Evolutionary conservation across 495 filamentous ascomycete species (phyloP).

Genomic region (Cercophora sp.): DNA sequence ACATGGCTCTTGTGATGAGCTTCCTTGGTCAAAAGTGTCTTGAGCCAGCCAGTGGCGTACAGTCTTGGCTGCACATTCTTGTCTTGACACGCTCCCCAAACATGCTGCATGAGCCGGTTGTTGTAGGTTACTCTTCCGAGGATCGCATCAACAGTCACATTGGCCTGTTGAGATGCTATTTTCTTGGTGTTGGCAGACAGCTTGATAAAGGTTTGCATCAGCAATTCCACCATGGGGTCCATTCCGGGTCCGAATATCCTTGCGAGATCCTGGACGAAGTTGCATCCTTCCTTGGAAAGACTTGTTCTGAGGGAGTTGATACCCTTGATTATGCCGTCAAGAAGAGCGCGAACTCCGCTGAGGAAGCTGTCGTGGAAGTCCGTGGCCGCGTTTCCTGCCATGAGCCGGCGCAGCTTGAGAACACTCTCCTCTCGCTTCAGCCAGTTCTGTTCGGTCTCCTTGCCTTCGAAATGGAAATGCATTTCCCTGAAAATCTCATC

Average conservation of each 20-base stretch:
- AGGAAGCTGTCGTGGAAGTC: constrained; percentile 70
- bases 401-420: constrained; percentile 68
- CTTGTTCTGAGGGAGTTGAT: constrained; percentile 85
- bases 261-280: constrained; percentile 81
- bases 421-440: constrained; percentile 73
- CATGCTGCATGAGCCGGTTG: constrained; percentile 73
- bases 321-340: constrained; percentile 89
- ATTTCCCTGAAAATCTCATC: constrained; percentile 81
- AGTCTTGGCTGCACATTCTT: constrained; percentile 84
- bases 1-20: constrained; percentile 71
- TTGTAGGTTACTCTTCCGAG: constrained; percentile 75
- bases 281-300: constrained; percentile 78
- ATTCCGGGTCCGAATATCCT: constrained; percentile 69
- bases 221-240: constrained; percentile 84
- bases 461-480: constrained; percentile 78
- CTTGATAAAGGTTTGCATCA: constrained; percentile 86
- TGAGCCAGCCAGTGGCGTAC: constrained; percentile 79
- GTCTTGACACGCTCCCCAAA: constrained; percentile 74
- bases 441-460: constrained; percentile 90
- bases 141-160: constrained; percentile 69
- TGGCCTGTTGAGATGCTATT: constrained; percentile 75
- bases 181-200: constrained; percentile 85
- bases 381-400: constrained; percentile 76
- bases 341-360: constrained; percentile 61
- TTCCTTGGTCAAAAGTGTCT: constrained; percentile 73